Evolutionary conservation across 2,329 filamentous ascomycete species (phyloP).

Genomic region (Colletotrichum chrysophilum): DNA sequence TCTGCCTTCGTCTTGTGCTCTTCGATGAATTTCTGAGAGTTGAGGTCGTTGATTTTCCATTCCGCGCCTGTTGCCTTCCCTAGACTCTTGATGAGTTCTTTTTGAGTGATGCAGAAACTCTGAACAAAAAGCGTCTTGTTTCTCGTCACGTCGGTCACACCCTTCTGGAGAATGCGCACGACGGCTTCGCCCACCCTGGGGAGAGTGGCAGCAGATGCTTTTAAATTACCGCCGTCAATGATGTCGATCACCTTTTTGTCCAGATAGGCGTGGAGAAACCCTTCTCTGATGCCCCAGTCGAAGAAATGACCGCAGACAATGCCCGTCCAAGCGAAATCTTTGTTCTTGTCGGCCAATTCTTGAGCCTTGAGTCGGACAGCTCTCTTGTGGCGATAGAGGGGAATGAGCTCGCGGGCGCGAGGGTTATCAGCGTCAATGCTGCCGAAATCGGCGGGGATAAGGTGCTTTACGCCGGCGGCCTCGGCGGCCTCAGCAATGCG

Average conservation of each 20-base stretch:
- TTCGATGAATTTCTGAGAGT: conserved; percentile 45
- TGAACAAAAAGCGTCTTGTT: conserved; percentile 43
- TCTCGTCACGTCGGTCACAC: conserved; percentile 29
- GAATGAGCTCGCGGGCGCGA: conserved; percentile 38
- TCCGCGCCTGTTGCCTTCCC: conserved; percentile 34
- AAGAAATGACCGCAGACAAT: conserved; percentile 46
- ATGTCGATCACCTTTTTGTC: conserved; percentile 33
- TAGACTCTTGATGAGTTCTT: conserved; percentile 36
- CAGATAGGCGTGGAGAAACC: conserved; percentile 41
- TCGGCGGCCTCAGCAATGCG: conserved; percentile 40
- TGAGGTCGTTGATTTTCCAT: conserved; percentile 35
- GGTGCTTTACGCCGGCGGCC: conserved; percentile 37
- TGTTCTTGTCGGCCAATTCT: conserved; percentile 26
- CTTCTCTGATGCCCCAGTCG: conserved; percentile 42
- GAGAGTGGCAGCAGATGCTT: conserved; percentile 40
- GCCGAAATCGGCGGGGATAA: conserved; percentile 46
- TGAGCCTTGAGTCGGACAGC: conserved; percentile 35
- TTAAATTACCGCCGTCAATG: conserved; percentile 34
- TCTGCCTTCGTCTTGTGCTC: conserved; percentile 41
- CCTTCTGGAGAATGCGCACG: conserved; percentile 32
- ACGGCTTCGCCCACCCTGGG: conserved; percentile 36
- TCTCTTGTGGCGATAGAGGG: conserved; percentile 39
- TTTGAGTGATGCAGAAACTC: conserved; percentile 44
- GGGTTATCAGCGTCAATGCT: conserved; percentile 40
- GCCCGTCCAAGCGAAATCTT: conserved; percentile 39